Conservation (phyloP, 2,329 filamentous ascomycete genomes). For the Diaporthe sp. region DNA sequence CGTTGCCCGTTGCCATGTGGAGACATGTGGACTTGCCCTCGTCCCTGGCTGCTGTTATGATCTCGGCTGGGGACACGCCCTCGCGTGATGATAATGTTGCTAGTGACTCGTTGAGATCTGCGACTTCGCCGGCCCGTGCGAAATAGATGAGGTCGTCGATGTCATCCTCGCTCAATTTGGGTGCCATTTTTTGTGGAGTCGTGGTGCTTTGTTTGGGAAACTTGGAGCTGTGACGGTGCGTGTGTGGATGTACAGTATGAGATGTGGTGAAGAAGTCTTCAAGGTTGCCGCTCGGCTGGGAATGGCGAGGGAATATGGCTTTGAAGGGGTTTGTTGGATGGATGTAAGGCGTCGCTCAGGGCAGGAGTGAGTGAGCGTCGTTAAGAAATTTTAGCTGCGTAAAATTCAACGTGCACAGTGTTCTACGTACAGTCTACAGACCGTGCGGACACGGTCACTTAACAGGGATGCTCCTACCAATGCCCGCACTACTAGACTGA, state of each 20-base stretch:
- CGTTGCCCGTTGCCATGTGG: conserved; percentile 95
- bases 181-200: conserved; percentile 55
- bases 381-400: conserved; percentile 30
- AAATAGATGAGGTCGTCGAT: conserved; percentile 94
- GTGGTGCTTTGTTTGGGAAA: background rate
- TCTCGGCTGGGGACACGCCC: conserved; percentile 68
- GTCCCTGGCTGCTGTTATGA: conserved; percentile 80
- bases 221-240: too few species aligned
- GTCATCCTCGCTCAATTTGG: conserved; percentile 78
- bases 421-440: background rate
- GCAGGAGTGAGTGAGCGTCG: conserved; percentile 12
- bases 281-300: background rate
- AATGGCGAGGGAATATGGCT: background rate
- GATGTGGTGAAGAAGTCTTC: background rate
- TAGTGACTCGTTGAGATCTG: conserved; percentile 74
- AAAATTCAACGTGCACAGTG: conserved; percentile 15
- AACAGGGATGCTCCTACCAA: background rate
- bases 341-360: background rate
- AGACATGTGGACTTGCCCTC: conserved; percentile 83
- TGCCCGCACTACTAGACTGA: too few species aligned
- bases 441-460: background rate
- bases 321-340: background rate
- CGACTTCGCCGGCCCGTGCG: conserved; percentile 81
- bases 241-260: background rate
- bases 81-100: conserved; percentile 73